Conservation (phyloP, 2,329 filamentous ascomycete genomes). For the Xenoacremonium recifei region DNA sequence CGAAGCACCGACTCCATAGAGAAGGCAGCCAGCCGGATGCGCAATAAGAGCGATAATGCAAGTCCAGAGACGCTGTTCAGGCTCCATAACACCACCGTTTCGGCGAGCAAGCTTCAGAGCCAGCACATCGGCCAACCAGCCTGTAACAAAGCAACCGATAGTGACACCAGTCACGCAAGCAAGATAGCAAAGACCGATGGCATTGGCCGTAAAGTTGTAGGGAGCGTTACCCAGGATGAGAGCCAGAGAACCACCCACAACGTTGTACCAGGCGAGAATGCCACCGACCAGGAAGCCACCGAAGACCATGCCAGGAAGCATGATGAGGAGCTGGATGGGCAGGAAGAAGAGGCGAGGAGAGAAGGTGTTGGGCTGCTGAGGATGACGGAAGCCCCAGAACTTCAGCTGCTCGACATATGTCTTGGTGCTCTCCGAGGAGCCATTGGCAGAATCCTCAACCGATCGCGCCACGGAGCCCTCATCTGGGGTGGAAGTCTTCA, state of each 20-base stretch:
- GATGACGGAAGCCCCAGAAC: slow-evolving; percentile 16
- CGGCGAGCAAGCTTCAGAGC: slow-evolving; percentile 17
- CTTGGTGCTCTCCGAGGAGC: slow-evolving; percentile 1
- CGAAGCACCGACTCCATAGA: slow-evolving; percentile 22
- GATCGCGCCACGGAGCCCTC: too few relatives aligned
- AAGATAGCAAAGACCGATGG: slow-evolving; percentile 18
- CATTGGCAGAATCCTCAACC: background rate
- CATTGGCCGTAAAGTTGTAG: slow-evolving; percentile 22
- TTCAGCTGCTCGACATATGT: slow-evolving; percentile 15
- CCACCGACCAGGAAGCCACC: slow-evolving; percentile 20
- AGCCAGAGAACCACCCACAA: slow-evolving; percentile 19
- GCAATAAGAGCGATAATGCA: slow-evolving; percentile 17
- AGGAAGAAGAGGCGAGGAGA: slow-evolving; percentile 16
- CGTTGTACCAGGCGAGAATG: slow-evolving; percentile 22
- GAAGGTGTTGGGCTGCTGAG: slow-evolving; percentile 18
- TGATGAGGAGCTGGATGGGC: slow-evolving; percentile 8
- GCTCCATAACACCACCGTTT: slow-evolving; percentile 24
- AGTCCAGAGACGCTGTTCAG: slow-evolving; percentile 24
- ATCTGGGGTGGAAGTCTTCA: background rate
- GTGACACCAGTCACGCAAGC: slow-evolving; percentile 19
- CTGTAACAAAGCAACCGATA: slow-evolving; percentile 20
- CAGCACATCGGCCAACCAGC: slow-evolving; percentile 19
- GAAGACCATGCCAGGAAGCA: slow-evolving; percentile 21
- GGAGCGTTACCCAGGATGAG: slow-evolving; percentile 19
- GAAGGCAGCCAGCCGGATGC: slow-evolving; percentile 21